These are phyloP conservation scores for Ceratocystis eucalypticola DNA, from an alignment of 2,329 filamentous ascomycete species.

Conservation along the genomic window DNA sequence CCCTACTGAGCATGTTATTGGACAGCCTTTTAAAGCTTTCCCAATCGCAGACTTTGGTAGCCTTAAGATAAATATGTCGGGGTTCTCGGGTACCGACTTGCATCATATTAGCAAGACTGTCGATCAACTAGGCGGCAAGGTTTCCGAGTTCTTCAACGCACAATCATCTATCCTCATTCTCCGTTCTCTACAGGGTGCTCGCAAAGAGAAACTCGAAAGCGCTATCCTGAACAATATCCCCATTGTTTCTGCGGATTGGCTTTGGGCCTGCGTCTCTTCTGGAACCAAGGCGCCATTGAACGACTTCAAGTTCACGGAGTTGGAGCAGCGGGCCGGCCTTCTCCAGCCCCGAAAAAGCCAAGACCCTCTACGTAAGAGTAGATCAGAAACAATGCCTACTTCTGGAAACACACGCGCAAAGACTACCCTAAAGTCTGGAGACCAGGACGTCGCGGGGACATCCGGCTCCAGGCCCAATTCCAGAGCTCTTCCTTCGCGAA, in stretches of 20 bases:
- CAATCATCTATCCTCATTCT: slow-evolving; percentile 69
- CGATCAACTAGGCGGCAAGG: slow-evolving; percentile 62
- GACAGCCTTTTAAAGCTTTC: slow-evolving; percentile 59
- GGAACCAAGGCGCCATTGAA: neutral
- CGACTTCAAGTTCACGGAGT: slow-evolving; percentile 15
- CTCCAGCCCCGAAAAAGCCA: slow-evolving; percentile 21
- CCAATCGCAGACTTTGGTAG: slow-evolving; percentile 55
- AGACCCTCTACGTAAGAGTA: neutral
- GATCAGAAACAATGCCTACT: neutral
- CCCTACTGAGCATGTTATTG: slow-evolving; percentile 57
- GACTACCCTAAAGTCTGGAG: neutral
- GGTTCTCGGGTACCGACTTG: slow-evolving; percentile 71
- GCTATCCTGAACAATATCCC: slow-evolving; percentile 64
- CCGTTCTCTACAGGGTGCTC: slow-evolving; percentile 41
- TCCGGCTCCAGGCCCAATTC: neutral
- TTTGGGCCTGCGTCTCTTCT: slow-evolving; percentile 62
- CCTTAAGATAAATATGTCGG: slow-evolving; percentile 66
- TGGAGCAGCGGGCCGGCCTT: slow-evolving; percentile 17
- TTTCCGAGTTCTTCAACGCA: slow-evolving; percentile 62
- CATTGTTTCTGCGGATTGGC: slow-evolving; percentile 69
- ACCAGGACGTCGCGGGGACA: neutral
- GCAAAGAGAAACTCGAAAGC: slow-evolving; percentile 64
- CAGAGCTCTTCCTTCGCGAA: neutral
- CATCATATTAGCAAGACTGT: slow-evolving; percentile 71
- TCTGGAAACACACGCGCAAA: neutral